These are phyloP conservation scores for Kodamaea plutei DNA, from an alignment of 1,139 yeast genomes.

Conservation along the genomic window DNA sequence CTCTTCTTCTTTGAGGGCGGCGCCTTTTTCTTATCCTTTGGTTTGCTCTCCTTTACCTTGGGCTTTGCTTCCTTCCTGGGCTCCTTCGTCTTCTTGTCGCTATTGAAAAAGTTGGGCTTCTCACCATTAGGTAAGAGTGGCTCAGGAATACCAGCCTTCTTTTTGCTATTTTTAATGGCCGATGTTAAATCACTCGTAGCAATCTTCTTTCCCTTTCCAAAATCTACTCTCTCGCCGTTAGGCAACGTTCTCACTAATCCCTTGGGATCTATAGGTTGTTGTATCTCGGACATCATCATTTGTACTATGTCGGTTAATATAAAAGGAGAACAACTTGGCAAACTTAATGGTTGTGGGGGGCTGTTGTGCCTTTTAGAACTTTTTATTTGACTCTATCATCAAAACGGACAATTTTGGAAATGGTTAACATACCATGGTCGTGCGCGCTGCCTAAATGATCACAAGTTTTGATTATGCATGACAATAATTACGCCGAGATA, in stretches of 20 bases:
- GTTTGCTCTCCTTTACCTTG: neutral
- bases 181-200: neutral
- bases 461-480: too few species aligned
- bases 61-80: too few species aligned
- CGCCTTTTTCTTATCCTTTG: conserved; percentile 8
- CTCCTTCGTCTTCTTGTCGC: conserved; percentile 8
- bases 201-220: conserved; percentile 16
- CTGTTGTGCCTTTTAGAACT: too few species aligned
- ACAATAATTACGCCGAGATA: too few species aligned
- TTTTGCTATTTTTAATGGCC: conserved; percentile 3
- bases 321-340: too few species aligned
- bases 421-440: too few species aligned
- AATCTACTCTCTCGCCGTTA: conserved; percentile 38
- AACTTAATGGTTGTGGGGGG: too few species aligned
- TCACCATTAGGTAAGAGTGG: conserved; percentile 8
- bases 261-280: conserved; percentile 23
- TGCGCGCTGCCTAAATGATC: too few species aligned
- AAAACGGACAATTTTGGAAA: too few species aligned
- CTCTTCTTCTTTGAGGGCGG: conserved; percentile 13
- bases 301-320: too few species aligned
- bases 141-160: conserved; percentile 3
- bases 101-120: conserved; percentile 24
- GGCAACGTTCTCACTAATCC: conserved; percentile 30
- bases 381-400: too few species aligned
- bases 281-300: conserved; percentile 44